phyloP scores from a whole-genome alignment of 176 grass and related monocot species.

The Chloris gayana region DNA sequence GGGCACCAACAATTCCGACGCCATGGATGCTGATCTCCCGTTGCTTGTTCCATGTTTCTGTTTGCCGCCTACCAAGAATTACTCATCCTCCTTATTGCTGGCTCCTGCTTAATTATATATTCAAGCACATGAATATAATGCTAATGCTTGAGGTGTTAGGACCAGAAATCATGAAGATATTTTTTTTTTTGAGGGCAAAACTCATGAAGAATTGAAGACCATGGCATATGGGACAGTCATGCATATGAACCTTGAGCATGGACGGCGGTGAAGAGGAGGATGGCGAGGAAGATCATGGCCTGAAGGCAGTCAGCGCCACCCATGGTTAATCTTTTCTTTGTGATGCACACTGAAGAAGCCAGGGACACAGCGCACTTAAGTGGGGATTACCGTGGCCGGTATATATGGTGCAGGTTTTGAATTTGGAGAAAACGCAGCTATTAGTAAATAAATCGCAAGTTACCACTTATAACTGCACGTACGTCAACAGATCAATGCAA shows the following conservation, averaged over 20 bases:
- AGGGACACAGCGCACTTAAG: too few relatives aligned
- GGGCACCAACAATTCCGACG: background rate
- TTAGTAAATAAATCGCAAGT: background rate
- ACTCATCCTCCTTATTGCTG: background rate
- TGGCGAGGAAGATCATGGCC: background rate
- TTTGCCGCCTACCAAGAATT: background rate
- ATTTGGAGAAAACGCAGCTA: background rate
- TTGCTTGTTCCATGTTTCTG: too few relatives aligned
- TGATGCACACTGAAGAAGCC: background rate
- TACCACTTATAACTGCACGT: background rate
- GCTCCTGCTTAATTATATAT: background rate
- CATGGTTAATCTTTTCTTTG: background rate
- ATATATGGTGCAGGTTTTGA: background rate
- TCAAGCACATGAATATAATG: background rate
- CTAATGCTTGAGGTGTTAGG: too few relatives aligned
- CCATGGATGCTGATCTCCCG: too few relatives aligned
- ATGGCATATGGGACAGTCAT: too few relatives aligned
- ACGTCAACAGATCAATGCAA: background rate
- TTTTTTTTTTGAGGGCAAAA: too few relatives aligned
- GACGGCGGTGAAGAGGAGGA: background rate
- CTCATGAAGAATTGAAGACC: too few relatives aligned
- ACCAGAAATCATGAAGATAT: too few relatives aligned
- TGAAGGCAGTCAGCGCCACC: background rate
- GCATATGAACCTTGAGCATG: background rate
- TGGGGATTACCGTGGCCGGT: background rate